phyloP scores from a whole-genome alignment of 495 filamentous ascomycete genomes.

The Hypoxylon intermedium region DNA sequence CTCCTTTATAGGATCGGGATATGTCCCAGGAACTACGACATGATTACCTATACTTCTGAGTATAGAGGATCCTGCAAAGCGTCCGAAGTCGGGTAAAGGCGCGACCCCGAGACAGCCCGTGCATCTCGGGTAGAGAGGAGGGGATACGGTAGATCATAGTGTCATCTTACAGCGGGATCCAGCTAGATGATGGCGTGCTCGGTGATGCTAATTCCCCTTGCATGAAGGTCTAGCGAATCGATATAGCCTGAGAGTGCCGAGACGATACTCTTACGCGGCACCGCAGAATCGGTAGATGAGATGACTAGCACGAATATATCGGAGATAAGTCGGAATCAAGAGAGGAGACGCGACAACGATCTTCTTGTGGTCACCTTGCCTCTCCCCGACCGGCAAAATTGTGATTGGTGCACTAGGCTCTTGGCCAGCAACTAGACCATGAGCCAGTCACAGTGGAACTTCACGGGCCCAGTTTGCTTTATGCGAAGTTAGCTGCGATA shows the following conservation, averaged over 20 bases:
- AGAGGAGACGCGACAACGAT: conserved; percentile 1
- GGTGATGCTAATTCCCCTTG: background rate
- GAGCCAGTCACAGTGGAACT: conserved; percentile 9
- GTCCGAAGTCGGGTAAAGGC: background rate
- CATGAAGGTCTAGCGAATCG: conserved; percentile 8
- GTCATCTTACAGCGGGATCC: conserved; percentile 11
- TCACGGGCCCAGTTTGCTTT: background rate
- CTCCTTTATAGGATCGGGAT: background rate
- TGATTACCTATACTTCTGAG: background rate
- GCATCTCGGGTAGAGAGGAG: conserved; percentile 20
- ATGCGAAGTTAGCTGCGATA: no score
- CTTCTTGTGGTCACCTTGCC: conserved; percentile 15
- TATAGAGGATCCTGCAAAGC: background rate
- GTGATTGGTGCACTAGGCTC: conserved; percentile 23
- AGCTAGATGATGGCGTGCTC: conserved; percentile 31
- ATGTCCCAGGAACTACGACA: background rate
- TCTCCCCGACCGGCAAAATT: conserved; percentile 25
- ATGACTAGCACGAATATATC: background rate
- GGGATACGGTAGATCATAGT: conserved; percentile 27
- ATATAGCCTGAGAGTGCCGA: conserved; percentile 28
- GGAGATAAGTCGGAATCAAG: conserved; percentile 27
- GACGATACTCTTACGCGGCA: conserved; percentile 8
- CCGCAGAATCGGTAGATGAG: conserved; percentile 28
- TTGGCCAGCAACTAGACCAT: conserved; percentile 9
- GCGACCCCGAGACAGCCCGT: conserved; percentile 13